Base-by-base conservation (phyloP, 768 basidiomycete species). In the Xanthoconium purpureum region DNA sequence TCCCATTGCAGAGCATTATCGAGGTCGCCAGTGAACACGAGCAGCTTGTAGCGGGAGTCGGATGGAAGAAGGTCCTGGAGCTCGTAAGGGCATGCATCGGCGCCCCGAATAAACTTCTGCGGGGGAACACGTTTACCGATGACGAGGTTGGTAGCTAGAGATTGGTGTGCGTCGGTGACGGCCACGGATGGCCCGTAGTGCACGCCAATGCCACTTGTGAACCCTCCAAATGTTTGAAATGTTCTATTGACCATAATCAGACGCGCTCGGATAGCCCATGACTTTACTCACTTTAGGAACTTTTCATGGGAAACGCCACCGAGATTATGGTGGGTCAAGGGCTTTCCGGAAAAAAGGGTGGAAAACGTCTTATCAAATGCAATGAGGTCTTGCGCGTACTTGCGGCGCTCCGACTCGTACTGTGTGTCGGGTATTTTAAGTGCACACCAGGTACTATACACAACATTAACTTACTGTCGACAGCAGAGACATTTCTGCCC, bases 341-440 rank as follows among this genome's bases (percentile, higher is more conserved):
- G 79, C 68, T 82, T 83, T 45, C 79, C 80, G 2, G 80, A 82
- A 68, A 83, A 83, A 18, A 82, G 70, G 3, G 77, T 73, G 0
- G 79, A 76, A 59, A 78, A 82, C 54, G 73, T 71, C 52, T 79
- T 79, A 66, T 84, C 82, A 51, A 81, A 82, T 49, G 73, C 65
- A 57, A 84, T 81, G 37, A 84, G 73, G 46, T 82, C 81, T 60
- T 79, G 76, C 0, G 83, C 83, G 58, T 74, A 82, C 61, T 77
- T 76, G 42, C 77, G 74, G 10, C 84, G 77, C 64, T 84, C 83
- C 20, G 71, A 73, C 54, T 82, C 81, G 62, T 81, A 82, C 80
- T 81, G 37, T 1, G 20, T 9, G 40, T n/a, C 13, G 15, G 14
- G 9, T 17, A 32, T 24, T 54, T 57, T 51, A 44, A 3, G 18